Base-by-base conservation (phyloP, 306 rosid species). In the Betula pendula region DNA sequence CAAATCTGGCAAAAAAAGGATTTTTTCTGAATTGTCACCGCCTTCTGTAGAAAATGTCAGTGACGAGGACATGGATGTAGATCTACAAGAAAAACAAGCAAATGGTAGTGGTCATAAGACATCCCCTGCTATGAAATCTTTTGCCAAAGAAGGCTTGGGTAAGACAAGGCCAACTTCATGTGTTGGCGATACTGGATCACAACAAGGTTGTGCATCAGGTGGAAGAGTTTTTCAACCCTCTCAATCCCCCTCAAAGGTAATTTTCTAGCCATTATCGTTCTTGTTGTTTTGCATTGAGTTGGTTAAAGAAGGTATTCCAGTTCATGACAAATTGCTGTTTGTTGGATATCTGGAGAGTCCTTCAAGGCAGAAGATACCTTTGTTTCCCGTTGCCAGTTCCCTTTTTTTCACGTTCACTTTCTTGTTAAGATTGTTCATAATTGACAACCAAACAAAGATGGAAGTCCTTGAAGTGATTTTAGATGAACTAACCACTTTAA, bases 221-320 rank as follows among this genome's bases (percentile, higher is more conserved):
- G 80, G 83, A 77, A 87, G 71, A 75, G 79, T 66, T 77, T n/a
- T 53, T 31, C 72, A 1, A 2, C 45, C 76, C 24, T 31, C 75
- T 68, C 79, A 44, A 72, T 71, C 92, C 74, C 77, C 77, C 38
- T 78, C 73, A 15, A 82, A 87, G 96, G 98, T 93, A 22, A 48
- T 69, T 68, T 83, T 78, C 67, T 58, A 19, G 24, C 49, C 16
- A 52, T 68, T 71, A 40, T 35, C 7, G n/a, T 63, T 60, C 4
- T 17, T 20, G 1, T 68, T 68, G 6, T 68, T 33, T 20, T 31
- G 55, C 15, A 66, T 71, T 51, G 27, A 51, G 40, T 55, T 68
- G 69, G 40, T 53, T 17, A n/a, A 14, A 48, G 29, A 62, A 75
- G 29, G 29, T 45, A 47, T 12, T 33, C 74, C 53, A 70, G 31